phyloP scores from a whole-genome alignment of 2,329 filamentous ascomycete species.

The Cercospora canescens region DNA sequence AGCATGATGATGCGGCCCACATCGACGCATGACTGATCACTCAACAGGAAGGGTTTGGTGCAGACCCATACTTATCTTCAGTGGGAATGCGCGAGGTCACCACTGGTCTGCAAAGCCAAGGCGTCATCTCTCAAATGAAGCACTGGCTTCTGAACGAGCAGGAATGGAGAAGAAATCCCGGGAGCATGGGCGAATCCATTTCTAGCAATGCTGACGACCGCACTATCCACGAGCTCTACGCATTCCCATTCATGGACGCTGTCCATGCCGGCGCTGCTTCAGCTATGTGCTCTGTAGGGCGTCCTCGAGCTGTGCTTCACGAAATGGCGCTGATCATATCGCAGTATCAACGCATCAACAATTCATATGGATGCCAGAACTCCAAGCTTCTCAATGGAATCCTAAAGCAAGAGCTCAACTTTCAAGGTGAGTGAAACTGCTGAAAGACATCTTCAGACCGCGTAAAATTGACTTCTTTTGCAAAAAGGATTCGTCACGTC shows the following conservation, averaged over 20 bases:
- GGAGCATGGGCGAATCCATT: conserved; percentile 24
- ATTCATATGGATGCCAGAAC: conserved; percentile 62
- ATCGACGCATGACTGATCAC: neutral
- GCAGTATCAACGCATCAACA: conserved; percentile 60
- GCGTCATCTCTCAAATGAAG: conserved; percentile 46
- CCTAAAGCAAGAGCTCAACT: conserved; percentile 70
- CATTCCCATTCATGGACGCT: conserved; percentile 52
- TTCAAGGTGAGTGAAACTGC: no score
- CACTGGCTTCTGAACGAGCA: conserved; percentile 60
- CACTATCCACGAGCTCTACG: conserved; percentile 49
- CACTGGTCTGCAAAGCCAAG: conserved; percentile 50
- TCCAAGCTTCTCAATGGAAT: conserved; percentile 66
- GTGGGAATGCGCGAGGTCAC: conserved; percentile 52
- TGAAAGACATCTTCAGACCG: no score
- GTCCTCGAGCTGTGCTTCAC: no score
- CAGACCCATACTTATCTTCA: conserved; percentile 63
- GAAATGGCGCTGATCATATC: neutral
- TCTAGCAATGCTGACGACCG: conserved; percentile 64
- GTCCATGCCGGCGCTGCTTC: conserved; percentile 50
- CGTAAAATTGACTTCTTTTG: no score
- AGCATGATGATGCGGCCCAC: neutral
- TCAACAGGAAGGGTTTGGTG: conserved; percentile 55
- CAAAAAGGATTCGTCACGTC: conserved; percentile 65
- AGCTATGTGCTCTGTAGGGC: conserved; percentile 53
- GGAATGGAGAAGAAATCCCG: conserved; percentile 50